Conservation (phyloP, 2,329 filamentous ascomycete species). For the Nannizziopsis barbatae region DNA sequence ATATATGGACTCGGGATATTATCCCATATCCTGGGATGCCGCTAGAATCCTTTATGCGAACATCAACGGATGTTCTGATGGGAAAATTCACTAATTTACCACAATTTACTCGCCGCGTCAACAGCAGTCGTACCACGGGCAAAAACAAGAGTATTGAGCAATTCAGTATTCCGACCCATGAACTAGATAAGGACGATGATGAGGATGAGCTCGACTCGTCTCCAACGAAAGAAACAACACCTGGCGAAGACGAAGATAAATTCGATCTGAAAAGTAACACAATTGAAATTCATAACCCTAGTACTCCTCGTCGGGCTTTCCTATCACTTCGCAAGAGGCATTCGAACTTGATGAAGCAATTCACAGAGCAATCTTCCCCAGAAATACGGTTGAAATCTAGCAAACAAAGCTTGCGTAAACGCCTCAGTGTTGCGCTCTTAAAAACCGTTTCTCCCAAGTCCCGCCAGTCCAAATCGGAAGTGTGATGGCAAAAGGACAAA, state of each 20-base stretch:
- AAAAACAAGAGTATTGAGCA: slow-evolving; percentile 7
- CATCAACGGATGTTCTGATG: slow-evolving; percentile 76
- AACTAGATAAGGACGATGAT: slow-evolving; percentile 7
- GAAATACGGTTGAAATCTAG: slow-evolving; percentile 7
- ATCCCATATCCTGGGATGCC: slow-evolving; percentile 77
- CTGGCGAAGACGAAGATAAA: slow-evolving; percentile 2
- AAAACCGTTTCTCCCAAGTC: slow-evolving; percentile 9
- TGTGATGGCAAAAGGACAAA: background rate
- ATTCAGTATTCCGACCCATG: slow-evolving; percentile 6
- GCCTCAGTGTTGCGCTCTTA: slow-evolving; percentile 15
- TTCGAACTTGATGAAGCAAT: background rate
- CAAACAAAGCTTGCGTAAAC: slow-evolving; percentile 12
- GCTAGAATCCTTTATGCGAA: slow-evolving; percentile 59
- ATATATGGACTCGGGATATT: slow-evolving; percentile 73
- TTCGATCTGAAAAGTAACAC: background rate
- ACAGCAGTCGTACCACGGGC: slow-evolving; percentile 32
- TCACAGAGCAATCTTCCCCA: background rate
- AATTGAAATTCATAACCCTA: background rate
- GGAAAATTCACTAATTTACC: slow-evolving; percentile 72
- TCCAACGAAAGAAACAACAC: background rate
- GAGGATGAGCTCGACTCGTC: background rate
- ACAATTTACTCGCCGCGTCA: slow-evolving; percentile 62
- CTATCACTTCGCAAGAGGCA: slow-evolving; percentile 7
- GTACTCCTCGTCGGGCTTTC: background rate
- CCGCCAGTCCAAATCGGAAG: slow-evolving; percentile 7